Base-by-base conservation (phyloP, 2,329 filamentous ascomycete genomes). In the Exophiala alcalophila region DNA sequence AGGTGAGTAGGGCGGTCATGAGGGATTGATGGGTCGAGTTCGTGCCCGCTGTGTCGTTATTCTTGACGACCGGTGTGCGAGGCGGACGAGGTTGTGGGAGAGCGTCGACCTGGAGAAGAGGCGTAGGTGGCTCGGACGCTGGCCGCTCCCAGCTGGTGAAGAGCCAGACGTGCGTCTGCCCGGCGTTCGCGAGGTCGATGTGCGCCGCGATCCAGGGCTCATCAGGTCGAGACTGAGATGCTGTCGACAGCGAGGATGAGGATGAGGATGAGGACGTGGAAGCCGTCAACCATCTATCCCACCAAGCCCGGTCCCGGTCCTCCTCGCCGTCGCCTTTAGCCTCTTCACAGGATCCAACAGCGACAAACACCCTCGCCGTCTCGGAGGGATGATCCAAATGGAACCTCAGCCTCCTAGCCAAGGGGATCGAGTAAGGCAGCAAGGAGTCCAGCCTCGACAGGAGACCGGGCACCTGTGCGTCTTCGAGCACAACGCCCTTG, bases 121-220 rank as follows among this genome's bases (percentile, higher is more conserved):
- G 29, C 6, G 4, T 16, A 20, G 26, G 26, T 4, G 8, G 26
- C 23, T 26, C 14, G 23, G 32, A 8, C 34, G 38, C 16, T 25
- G 54, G 50, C 16, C 47, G 50, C 50, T 70, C 67, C 3, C 68
- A 59, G 40, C 61, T 68, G 16, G 64, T 67, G 43, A 66, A 71
- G 12, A 66, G 19, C 54, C 62, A 58, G 14, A 66, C 56, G 44
- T 70, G 67, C n/a, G 66, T 69, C 40, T 67, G 62, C 9, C 60
- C 61, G 19, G 63, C 59, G 12, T 55, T 50, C 38, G 57, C 57
- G 4, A 70, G 56, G 57, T 71, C 66, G 33, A 68, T 62, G 35
- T 63, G 58, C 5, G 64, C 65, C 38, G 59, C 63, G 26, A 69
- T 56, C 67, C 67, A 70, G 3, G 37, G 40, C 16, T 26, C n/a